Evolutionary conservation across 2,329 filamentous ascomycete species (phyloP).

Genomic region (Tolypocladium nubicola): DNA sequence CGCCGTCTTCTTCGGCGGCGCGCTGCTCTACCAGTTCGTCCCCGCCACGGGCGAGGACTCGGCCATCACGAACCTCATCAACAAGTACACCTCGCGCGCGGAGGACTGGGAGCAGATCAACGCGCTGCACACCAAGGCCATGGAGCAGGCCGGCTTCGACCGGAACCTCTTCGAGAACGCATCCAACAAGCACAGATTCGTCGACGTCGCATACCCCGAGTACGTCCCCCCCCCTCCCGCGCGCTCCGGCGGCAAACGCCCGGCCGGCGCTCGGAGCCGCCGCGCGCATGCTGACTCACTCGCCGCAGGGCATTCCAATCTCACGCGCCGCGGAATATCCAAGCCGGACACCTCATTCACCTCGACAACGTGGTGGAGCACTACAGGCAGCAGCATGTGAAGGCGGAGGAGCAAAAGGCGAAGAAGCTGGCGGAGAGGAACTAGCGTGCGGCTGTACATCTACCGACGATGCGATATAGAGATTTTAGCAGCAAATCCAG

Average conservation of each 20-base stretch:
- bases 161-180: constrained; percentile 41
- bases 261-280: neutral
- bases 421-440: constrained; percentile 32
- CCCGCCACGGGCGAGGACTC: constrained; percentile 41
- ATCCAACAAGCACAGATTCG: constrained; percentile 29
- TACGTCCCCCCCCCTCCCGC: constrained; percentile 26
- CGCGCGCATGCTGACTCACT: neutral
- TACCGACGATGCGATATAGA: neutral
- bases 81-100: constrained; percentile 34
- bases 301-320: constrained; percentile 34
- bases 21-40: constrained; percentile 37
- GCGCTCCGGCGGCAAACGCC: neutral
- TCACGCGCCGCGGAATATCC: constrained; percentile 41
- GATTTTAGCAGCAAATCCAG: neutral
- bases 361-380: constrained; percentile 47
- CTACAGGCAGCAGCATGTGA: constrained; percentile 42
- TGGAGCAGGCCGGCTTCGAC: constrained; percentile 48
- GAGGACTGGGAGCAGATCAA: constrained; percentile 43
- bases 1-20: constrained; percentile 31
- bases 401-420: constrained; percentile 45
- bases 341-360: constrained; percentile 43
- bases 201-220: constrained; percentile 48
- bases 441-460: constrained; percentile 14
- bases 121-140: constrained; percentile 36
- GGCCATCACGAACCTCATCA: constrained; percentile 32